phyloP scores from a whole-genome alignment of 139 green algal genomes.

The Mychonastes homosphaera region DNA sequence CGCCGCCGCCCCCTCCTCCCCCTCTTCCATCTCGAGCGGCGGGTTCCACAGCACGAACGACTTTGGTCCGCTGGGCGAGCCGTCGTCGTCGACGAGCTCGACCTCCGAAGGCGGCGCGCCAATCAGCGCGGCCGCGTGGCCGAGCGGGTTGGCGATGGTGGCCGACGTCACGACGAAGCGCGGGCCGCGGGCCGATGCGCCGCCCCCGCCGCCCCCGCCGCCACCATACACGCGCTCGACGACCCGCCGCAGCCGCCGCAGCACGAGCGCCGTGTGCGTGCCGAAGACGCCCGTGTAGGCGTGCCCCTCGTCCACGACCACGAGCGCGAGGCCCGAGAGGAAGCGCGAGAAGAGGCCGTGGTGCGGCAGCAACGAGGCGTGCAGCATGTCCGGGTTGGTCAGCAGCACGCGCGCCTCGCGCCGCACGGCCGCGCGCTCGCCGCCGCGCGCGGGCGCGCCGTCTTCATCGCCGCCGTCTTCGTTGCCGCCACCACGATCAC shows the following conservation, averaged over 20 bases:
- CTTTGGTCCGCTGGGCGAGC: conserved; percentile 67
- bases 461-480: conserved; percentile 25
- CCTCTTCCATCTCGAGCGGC: conserved; percentile 35
- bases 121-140: conserved; percentile 53
- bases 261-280: conserved; percentile 73
- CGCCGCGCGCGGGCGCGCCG: conserved; percentile 56
- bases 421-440: conserved; percentile 56
- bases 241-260: conserved; percentile 74
- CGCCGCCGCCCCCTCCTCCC: background rate
- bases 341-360: conserved; percentile 60
- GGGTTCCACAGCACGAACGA: conserved; percentile 92
- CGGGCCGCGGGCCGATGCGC: too few relatives aligned
- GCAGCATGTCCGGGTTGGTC: conserved; percentile 98
- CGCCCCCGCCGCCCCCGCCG: too few relatives aligned
- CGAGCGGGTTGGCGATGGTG: conserved; percentile 76
- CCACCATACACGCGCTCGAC: conserved; percentile 45
- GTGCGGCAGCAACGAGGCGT: conserved; percentile 66
- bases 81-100: conserved; percentile 57
- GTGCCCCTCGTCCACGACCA: conserved; percentile 91
- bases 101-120: conserved; percentile 30
- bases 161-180: conserved; percentile 65
- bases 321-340: conserved; percentile 55
- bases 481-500: conserved; percentile 47
- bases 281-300: conserved; percentile 83
- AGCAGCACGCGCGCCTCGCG: conserved; percentile 49